Conservation (phyloP, 2,329 filamentous ascomycete species). For the Pyrenochaeta sp. region DNA sequence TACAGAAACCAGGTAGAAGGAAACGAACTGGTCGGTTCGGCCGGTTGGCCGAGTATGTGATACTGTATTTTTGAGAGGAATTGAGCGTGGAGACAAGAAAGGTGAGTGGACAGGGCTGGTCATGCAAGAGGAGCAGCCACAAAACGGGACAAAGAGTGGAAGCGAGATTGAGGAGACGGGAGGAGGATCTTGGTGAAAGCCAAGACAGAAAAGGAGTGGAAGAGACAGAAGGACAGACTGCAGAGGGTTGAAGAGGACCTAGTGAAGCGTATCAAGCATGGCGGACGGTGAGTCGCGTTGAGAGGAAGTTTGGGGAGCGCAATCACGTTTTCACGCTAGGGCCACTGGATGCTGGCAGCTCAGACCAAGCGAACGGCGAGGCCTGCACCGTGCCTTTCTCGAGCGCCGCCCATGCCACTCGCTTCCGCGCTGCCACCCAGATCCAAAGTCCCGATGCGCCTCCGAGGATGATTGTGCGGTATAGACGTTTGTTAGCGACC, state of each 20-base stretch:
- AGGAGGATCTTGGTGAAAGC: background rate
- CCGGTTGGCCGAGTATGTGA: background rate
- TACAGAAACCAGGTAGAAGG: too few relatives aligned
- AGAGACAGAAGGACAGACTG: background rate
- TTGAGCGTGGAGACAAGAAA: conserved; percentile 16
- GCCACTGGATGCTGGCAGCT: conserved; percentile 19
- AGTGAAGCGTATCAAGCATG: conserved; percentile 7
- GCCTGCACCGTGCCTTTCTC: too few relatives aligned
- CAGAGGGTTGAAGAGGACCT: background rate
- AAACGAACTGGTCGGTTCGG: too few relatives aligned
- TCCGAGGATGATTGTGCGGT: conserved; percentile 51
- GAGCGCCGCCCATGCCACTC: conserved; percentile 21
- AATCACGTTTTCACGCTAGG: conserved; percentile 31
- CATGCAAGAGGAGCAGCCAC: conserved; percentile 29
- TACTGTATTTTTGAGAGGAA: conserved; percentile 7
- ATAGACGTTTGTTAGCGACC: conserved; percentile 46
- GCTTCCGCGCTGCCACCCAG: conserved; percentile 25
- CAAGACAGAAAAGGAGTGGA: conserved; percentile 1
- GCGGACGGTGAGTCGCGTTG: conserved; percentile 11
- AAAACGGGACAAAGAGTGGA: conserved; percentile 15
- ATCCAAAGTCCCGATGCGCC: conserved; percentile 35
- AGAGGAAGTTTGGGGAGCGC: conserved; percentile 14
- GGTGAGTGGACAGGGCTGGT: conserved; percentile 23
- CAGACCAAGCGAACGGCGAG: conserved; percentile 15
- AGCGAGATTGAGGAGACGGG: conserved; percentile 11